A percentile compares a stretch with the other conserved stretches of the same genome.
These are phyloP conservation scores for Starmerella davenportii DNA, from an alignment of 805 yeast genomes.

Conservation along the genomic window DNA sequence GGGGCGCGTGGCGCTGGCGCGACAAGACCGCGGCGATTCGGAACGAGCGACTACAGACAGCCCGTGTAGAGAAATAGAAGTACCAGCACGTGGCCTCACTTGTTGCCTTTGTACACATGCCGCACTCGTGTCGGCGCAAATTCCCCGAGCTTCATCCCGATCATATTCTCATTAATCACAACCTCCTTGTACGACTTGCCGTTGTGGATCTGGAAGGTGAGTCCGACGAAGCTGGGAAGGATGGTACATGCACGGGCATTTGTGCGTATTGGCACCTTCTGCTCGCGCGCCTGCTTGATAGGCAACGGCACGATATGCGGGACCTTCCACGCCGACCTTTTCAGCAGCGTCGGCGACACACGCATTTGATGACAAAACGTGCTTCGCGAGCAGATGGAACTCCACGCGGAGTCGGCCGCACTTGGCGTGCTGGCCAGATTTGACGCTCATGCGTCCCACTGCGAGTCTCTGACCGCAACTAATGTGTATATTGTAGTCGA, in stretches of 20 bases:
- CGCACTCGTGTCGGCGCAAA: constrained; percentile 87
- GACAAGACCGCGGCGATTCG: constrained; percentile 74
- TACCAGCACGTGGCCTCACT: too few relatives aligned
- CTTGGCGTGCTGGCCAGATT: too few relatives aligned
- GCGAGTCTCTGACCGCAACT: too few relatives aligned
- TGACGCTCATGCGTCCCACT: too few relatives aligned
- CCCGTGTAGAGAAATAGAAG: constrained; percentile 6
- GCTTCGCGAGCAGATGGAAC: too few relatives aligned
- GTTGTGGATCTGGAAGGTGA: constrained; percentile 86
- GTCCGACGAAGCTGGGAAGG: constrained; percentile 87
- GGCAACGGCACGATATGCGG: constrained; percentile 92
- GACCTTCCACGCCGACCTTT: constrained; percentile 34
- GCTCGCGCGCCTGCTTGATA: constrained; percentile 63
- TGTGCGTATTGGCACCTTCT: constrained; percentile 80
- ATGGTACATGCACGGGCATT: constrained; percentile 90
- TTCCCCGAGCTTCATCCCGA: constrained; percentile 86
- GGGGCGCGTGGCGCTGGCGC: constrained; percentile 70
- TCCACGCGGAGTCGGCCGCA: too few relatives aligned
- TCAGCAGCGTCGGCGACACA: constrained; percentile 21
- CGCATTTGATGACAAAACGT: constrained; percentile 20
- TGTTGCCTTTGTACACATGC: constrained; percentile 54
- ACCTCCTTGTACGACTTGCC: constrained; percentile 86
- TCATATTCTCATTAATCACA: constrained; percentile 85
- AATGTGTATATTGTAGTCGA: too few relatives aligned
- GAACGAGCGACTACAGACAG: constrained; percentile 26